These are phyloP conservation scores for Neoarthrinium moseri DNA, from an alignment of 2,329 filamentous ascomycete genomes.

Conservation along the genomic window DNA sequence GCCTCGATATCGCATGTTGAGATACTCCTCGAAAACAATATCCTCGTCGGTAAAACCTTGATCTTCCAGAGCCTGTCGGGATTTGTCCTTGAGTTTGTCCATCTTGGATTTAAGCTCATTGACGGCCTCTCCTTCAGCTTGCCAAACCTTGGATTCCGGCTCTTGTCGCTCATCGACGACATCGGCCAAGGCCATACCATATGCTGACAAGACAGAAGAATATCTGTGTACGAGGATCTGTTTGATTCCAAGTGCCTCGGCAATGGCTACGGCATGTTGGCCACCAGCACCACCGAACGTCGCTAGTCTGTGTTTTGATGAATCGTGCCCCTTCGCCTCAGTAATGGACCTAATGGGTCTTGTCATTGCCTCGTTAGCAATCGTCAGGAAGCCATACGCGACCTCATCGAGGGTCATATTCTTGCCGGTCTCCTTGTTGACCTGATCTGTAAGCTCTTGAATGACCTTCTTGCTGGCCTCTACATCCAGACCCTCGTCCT, in stretches of 20 bases:
- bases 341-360: constrained; percentile 87
- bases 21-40: constrained; percentile 84
- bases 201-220: constrained; percentile 85
- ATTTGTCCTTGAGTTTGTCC: constrained; percentile 75
- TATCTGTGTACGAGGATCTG: constrained; percentile 87
- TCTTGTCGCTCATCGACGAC: constrained; percentile 91
- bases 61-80: constrained; percentile 62
- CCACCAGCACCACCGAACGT: constrained; percentile 92
- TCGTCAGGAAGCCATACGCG: constrained; percentile 84
- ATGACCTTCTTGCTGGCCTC: constrained; percentile 75
- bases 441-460: constrained; percentile 70
- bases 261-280: constrained; percentile 90
- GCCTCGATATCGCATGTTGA: constrained; percentile 90
- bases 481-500: constrained; percentile 76
- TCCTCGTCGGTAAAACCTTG: constrained; percentile 77
- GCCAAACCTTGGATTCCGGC: constrained; percentile 64
- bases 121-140: constrained; percentile 55
- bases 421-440: constrained; percentile 73
- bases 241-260: constrained; percentile 76
- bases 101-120: constrained; percentile 71
- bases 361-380: constrained; percentile 91
- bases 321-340: constrained; percentile 89
- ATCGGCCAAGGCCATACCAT: constrained; percentile 90
- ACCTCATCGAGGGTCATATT: constrained; percentile 79
- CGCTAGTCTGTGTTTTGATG: constrained; percentile 83